These are phyloP conservation scores for Aaosphaeria pasadenensis DNA, from an alignment of 2,329 filamentous ascomycete species.

Conservation along the genomic window DNA sequence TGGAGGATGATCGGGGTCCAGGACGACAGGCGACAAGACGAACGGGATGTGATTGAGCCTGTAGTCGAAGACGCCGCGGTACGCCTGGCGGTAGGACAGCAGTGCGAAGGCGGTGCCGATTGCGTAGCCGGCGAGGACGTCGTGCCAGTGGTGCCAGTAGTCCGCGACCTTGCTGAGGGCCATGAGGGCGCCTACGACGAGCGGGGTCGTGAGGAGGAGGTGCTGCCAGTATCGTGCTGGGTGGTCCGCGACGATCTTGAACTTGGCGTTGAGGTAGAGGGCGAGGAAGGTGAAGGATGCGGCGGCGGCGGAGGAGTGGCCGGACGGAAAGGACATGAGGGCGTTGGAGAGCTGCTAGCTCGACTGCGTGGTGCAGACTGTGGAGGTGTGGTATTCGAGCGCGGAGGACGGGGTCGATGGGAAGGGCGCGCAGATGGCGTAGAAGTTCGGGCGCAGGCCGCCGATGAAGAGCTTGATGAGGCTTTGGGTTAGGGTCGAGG, in stretches of 20 bases:
- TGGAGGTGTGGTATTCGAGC: conserved; percentile 9
- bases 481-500: conserved; percentile 22
- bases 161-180: conserved; percentile 65
- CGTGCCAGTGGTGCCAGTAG: conserved; percentile 68
- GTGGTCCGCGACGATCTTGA: conserved; percentile 15
- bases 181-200: conserved; percentile 63
- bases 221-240: conserved; percentile 68
- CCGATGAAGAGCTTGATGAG: conserved; percentile 33
- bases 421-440: conserved; percentile 19
- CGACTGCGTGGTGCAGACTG: conserved; percentile 12
- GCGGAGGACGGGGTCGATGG: not conserved
- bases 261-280: conserved; percentile 25
- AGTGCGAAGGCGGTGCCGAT: conserved; percentile 64
- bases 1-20: no score
- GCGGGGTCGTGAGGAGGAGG: conserved; percentile 57
- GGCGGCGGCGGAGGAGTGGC: conserved; percentile 28
- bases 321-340: conserved; percentile 29
- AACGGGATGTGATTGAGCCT: conserved; percentile 2
- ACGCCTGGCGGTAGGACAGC: conserved; percentile 61
- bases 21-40: no score
- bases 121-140: conserved; percentile 59
- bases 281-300: conserved; percentile 29
- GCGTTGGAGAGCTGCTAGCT: conserved; percentile 15
- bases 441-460: conserved; percentile 34
- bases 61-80: conserved; percentile 31